These are phyloP conservation scores for Wickerhamomyces mucosus DNA, from an alignment of 805 yeast species.

Conservation along the genomic window DNA sequence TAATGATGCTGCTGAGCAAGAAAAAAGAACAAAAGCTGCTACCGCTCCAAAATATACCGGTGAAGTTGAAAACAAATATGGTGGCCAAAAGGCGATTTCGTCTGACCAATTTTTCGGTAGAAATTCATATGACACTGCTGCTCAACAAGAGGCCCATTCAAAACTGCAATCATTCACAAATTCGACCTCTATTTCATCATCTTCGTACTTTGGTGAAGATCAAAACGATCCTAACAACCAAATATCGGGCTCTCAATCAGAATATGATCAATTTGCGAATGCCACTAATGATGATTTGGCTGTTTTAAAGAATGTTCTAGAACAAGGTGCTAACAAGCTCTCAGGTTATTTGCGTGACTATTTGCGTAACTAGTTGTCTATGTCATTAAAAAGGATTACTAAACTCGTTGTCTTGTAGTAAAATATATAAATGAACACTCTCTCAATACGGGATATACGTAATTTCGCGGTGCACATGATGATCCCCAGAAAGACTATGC, in stretches of 20 bases:
- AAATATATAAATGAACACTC: no score
- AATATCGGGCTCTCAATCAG: constrained; percentile 25
- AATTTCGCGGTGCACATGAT: no score
- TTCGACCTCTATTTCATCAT: constrained; percentile 85
- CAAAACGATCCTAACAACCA: constrained; percentile 25
- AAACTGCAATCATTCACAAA: constrained; percentile 77
- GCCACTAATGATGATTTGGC: constrained; percentile 86
- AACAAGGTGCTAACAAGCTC: constrained; percentile 85
- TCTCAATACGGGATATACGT: no score
- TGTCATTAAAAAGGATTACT: no score
- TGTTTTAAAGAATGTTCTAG: constrained; percentile 82
- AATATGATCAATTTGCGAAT: constrained; percentile 58
- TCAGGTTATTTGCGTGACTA: constrained; percentile 84
- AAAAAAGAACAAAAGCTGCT: constrained; percentile 34
- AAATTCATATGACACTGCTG: constrained; percentile 68
- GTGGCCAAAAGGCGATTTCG: constrained; percentile 87
- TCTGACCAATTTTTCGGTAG: constrained; percentile 93
- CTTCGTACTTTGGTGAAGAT: constrained; percentile 86
- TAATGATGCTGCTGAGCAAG: constrained; percentile 43
- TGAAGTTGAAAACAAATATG: constrained; percentile 67
- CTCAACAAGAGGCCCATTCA: constrained; percentile 70
- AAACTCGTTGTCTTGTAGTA: no score
- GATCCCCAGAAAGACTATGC: no score
- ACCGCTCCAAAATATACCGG: constrained; percentile 62
- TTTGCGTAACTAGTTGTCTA: constrained; percentile 34